Evolutionary conservation across 306 rosid species (phyloP), one percentile per base, ranked within the genome.

Genomic region (Quercus alba): DNA sequence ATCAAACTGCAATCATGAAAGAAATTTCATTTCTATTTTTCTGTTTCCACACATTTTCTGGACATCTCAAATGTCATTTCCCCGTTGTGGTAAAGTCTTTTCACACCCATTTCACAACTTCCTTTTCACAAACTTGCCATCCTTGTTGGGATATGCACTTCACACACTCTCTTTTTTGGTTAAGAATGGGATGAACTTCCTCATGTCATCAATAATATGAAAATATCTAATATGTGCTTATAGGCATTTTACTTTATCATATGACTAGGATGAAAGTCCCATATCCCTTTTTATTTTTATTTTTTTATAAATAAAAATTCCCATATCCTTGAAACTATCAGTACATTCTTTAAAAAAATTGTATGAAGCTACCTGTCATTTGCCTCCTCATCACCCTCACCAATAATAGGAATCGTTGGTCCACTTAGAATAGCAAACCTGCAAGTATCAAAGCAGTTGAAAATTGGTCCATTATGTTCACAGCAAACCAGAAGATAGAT

Each of bases 351-450:
- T 33, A 17, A 72, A 49, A 72, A 72, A 18, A 71, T 5, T 61
- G 26, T 52, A 74, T 77, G 80, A 79, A 17, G 51, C 83, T 89
- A 95, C 99, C 94, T 90, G 81, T 95, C 99, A 84, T 95, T 95
- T 75, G 99, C 98, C 93, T 95, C 98, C 73, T 74, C 90, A 59
- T 90, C 88, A 56, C 98, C 99, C 89, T 95, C 99, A 10, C 99
- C 99, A 23, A 95, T 95, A 70, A 95, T 93, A 68, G 99, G 99
- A 64, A 95, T 93, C 67, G 99, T 95, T 59, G 99, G 99, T 77
- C 99, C 99, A 41, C 97, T 90, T 56, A 95, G 89, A 84, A 95
- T 87, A 70, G 94, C 98, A 87, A 95, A 93, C 89, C 99, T 95
- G 93, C 88, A 86, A 64, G 7, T 72, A 77, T 83, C 73, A 26